Evolutionary conservation across 352 stramenopile species (phyloP).

Genomic region (Thraustochytrium striatum): DNA sequence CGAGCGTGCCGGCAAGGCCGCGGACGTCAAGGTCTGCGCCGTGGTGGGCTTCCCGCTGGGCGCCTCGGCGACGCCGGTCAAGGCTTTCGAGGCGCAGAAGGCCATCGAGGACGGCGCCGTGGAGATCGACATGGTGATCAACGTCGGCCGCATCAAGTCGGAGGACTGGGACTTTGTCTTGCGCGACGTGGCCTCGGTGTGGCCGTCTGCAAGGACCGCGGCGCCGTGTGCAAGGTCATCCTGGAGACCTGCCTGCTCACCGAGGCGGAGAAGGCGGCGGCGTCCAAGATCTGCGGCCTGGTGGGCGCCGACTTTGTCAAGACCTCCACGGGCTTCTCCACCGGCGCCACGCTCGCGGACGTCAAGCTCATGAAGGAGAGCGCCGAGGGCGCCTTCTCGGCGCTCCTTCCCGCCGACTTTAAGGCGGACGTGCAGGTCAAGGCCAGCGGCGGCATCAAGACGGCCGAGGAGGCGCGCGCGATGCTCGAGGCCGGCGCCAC

Average conservation of each 20-base stretch:
- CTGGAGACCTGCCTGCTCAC: constrained; percentile 72
- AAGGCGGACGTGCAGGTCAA: constrained; percentile 69
- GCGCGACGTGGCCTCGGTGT: constrained; percentile 65
- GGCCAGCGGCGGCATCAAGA: constrained; percentile 71
- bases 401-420: constrained; percentile 56
- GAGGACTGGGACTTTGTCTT: constrained; percentile 67
- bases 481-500: constrained; percentile 67
- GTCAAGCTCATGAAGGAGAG: constrained; percentile 64
- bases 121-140: constrained; percentile 81
- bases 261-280: constrained; percentile 66
- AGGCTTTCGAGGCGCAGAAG: constrained; percentile 67
- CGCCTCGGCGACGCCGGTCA: constrained; percentile 61
- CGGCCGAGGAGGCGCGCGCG: constrained; percentile 62
- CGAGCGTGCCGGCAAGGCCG: background rate
- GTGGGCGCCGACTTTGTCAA: constrained; percentile 77
- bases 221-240: constrained; percentile 70
- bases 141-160: constrained; percentile 57
- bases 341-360: constrained; percentile 67
- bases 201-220: constrained; percentile 63
- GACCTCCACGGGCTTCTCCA: constrained; percentile 73
- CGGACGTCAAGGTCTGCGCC: constrained; percentile 70
- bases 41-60: constrained; percentile 73
- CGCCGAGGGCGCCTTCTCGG: background rate
- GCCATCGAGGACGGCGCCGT: constrained; percentile 67
- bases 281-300: constrained; percentile 65